These are phyloP conservation scores for Millerago galiae DNA, from an alignment of 805 yeast genomes.

Conservation along the genomic window DNA sequence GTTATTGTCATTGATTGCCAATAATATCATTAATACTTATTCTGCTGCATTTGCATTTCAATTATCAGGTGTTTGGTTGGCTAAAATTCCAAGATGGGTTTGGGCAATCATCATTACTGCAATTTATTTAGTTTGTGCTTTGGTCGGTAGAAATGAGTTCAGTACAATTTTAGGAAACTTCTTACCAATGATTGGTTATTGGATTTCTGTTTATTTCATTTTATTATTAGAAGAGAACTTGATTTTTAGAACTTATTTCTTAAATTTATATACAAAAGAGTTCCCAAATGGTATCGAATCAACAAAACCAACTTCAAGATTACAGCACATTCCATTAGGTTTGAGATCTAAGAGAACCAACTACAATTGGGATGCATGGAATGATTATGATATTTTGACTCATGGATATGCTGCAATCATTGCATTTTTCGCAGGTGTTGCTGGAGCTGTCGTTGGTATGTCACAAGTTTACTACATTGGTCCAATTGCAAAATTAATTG, in stretches of 20 bases:
- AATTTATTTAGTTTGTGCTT: conserved; percentile 60
- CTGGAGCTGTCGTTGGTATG: conserved; percentile 85
- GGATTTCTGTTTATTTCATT: conserved; percentile 80
- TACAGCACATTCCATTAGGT: conserved; percentile 2
- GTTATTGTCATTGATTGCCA: conserved; percentile 70
- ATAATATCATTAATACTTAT: conserved; percentile 75
- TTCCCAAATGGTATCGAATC: conserved; percentile 25
- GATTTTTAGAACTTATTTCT: conserved; percentile 51
- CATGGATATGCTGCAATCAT: conserved; percentile 64
- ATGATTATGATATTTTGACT: conserved; percentile 52
- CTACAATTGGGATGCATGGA: conserved; percentile 75
- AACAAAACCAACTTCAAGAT: conserved; percentile 1
- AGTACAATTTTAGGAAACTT: conserved; percentile 71
- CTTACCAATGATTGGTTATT: conserved; percentile 86
- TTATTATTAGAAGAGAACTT: conserved; percentile 65
- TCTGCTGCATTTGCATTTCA: conserved; percentile 80
- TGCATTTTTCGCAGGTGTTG: conserved; percentile 64
- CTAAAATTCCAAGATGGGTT: conserved; percentile 70
- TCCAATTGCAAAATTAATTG: conserved; percentile 58
- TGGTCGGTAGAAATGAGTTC: conserved; percentile 71
- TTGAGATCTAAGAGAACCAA: conserved; percentile 30
- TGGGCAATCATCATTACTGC: conserved; percentile 61
- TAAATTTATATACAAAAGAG: conserved; percentile 38
- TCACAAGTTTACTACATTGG: conserved; percentile 81
- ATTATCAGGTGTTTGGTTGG: conserved; percentile 46